These are phyloP conservation scores for Myxozyma monticola DNA, from an alignment of 805 yeast species.

Conservation along the genomic window DNA sequence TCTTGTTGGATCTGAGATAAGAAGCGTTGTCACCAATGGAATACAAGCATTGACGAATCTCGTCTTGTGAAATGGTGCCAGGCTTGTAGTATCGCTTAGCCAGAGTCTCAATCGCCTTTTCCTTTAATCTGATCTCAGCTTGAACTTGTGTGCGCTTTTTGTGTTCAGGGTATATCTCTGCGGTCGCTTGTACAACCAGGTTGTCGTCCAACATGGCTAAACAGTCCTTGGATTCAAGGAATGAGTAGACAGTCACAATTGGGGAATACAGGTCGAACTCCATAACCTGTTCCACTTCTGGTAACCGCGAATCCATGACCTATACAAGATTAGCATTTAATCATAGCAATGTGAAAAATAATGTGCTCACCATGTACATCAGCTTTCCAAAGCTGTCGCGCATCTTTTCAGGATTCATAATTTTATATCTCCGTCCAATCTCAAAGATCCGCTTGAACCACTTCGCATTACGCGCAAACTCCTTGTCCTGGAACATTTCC, in stretches of 20 bases:
- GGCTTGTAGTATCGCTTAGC: constrained; percentile 52
- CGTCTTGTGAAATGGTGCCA: constrained; percentile 50
- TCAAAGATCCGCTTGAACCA: constrained; percentile 75
- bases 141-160: constrained; percentile 56
- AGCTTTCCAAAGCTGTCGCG: constrained; percentile 76
- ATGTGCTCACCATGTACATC: constrained; percentile 67
- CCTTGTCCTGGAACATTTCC: constrained; percentile 60
- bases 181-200: constrained; percentile 61
- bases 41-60: constrained; percentile 68
- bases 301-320: constrained; percentile 74
- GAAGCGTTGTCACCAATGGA: constrained; percentile 80
- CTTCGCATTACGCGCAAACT: constrained; percentile 65
- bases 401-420: constrained; percentile 83
- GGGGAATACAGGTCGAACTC: constrained; percentile 77
- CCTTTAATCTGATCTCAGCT: constrained; percentile 63
- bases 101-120: constrained; percentile 63
- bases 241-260: constrained; percentile 58
- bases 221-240: constrained; percentile 46
- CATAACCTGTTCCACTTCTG: constrained; percentile 68
- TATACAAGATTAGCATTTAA: not conserved
- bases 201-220: constrained; percentile 56
- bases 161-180: constrained; percentile 62
- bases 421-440: constrained; percentile 76
- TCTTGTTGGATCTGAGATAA: constrained; percentile 64
- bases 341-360: not conserved